These are phyloP conservation scores for Huntiella savannae DNA, from an alignment of 2,329 filamentous ascomycete species.

Conservation along the genomic window DNA sequence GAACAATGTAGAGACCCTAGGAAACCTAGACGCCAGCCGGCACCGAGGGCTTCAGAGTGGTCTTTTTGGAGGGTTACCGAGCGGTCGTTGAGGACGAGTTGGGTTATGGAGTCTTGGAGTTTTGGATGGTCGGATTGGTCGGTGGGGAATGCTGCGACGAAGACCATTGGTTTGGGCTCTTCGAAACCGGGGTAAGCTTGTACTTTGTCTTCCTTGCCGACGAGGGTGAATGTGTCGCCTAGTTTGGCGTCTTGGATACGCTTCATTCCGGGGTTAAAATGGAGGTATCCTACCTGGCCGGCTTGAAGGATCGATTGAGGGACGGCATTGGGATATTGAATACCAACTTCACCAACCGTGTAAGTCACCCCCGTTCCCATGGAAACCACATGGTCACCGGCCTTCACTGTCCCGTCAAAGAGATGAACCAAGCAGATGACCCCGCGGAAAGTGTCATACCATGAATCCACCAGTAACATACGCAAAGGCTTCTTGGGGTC, in stretches of 20 bases:
- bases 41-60: constrained; percentile 78
- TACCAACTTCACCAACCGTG: constrained; percentile 86
- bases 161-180: constrained; percentile 97
- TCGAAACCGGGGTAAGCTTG: constrained; percentile 80
- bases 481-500: constrained; percentile 48
- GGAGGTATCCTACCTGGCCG: constrained; percentile 89
- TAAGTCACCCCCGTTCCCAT: constrained; percentile 81
- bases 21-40: constrained; percentile 87
- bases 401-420: constrained; percentile 68
- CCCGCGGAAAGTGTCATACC: constrained; percentile 93
- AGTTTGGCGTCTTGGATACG: constrained; percentile 87
- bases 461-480: constrained; percentile 84
- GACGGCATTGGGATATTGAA: constrained; percentile 80
- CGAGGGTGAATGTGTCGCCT: constrained; percentile 79
- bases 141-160: constrained; percentile 88
- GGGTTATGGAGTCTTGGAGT: constrained; percentile 82
- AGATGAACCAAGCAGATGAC: constrained; percentile 80
- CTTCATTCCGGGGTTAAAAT: constrained; percentile 98
- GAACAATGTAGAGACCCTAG: constrained; percentile 94
- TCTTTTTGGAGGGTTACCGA: constrained; percentile 91
- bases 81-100: constrained; percentile 84
- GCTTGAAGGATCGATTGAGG: constrained; percentile 65
- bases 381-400: constrained; percentile 73
- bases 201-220: constrained; percentile 57
- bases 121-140: constrained; percentile 75